These are phyloP conservation scores for Coemansia sp. DNA, from an alignment of 192 early-diverging fungal genomes.

Conservation along the genomic window DNA sequence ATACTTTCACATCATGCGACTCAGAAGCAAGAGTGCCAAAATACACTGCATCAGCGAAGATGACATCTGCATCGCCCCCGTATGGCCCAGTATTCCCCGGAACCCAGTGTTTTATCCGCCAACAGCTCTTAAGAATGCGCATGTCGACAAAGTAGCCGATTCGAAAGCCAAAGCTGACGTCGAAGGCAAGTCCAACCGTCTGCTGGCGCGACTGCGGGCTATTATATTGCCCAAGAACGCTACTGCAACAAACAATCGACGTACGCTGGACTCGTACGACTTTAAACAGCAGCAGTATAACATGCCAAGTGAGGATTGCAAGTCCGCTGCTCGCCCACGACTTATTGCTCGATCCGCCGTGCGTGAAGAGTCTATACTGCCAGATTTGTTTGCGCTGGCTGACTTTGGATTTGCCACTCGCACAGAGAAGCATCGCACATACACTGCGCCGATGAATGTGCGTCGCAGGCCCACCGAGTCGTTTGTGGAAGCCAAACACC, in stretches of 20 bases:
- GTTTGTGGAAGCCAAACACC: conserved; percentile 1
- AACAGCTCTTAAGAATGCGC: conserved; percentile 7
- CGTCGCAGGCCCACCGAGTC: conserved; percentile 6
- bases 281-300: not conserved
- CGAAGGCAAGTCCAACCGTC: conserved; percentile 15
- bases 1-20: conserved; percentile 19
- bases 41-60: conserved; percentile 1
- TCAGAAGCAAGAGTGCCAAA: conserved; percentile 15
- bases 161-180: not conserved
- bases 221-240: conserved; percentile 28
- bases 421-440: not conserved
- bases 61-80: not conserved
- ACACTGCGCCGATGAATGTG: not conserved
- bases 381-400: conserved; percentile 40
- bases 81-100: conserved; percentile 20
- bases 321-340: conserved; percentile 3
- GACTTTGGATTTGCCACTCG: conserved; percentile 20
- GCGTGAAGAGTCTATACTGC: conserved; percentile 37
- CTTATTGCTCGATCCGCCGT: conserved; percentile 44
- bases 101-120: conserved; percentile 54
- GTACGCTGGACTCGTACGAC: not conserved
- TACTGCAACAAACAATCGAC: not conserved
- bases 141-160: not conserved
- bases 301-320: not conserved
- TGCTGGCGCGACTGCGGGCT: conserved; percentile 33